Base-by-base conservation (phyloP, 2,329 filamentous ascomycete genomes). In the Seiridium cupressi region DNA sequence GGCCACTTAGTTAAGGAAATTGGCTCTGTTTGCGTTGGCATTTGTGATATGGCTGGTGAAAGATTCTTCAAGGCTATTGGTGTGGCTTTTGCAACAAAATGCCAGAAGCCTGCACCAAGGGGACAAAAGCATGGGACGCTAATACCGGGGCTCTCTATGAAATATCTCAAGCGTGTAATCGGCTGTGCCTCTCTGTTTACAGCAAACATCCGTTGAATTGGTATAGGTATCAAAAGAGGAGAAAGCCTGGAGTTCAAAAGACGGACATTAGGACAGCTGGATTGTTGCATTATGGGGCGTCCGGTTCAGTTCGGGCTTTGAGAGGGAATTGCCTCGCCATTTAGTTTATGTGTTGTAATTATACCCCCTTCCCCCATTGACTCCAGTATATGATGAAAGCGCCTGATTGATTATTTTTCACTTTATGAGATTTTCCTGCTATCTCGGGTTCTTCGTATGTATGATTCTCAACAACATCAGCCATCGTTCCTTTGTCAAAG, bases 1-100 rank as follows among this genome's bases (percentile, higher is more conserved):
- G 6, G 35, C 56, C 40, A 53, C 53, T 47, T 62, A 62, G 60
- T 59, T 57, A 48, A 60, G 55, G 55, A 48, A 58, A 9, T 57
- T 56, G 40, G 51, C 51, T 55, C 36, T 42, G 36, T 32, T 55
- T 31, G 51, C 38, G 51, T 44, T 55, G n/a, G 49, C 49, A n/a
- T 32, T 38, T n/a, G 11, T 36, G 31, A 7, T 53, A 34, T 53
- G 49, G 32, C 18, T 53, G 49, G 9, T 53, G 31, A 53, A 13
- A 35, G 49, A 53, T 34, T 4, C n/a, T 35, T 31, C 49, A 8
- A 53, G n/a, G 49, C 18, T 53, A 6, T n/a, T 38, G 35, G 49
- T 35, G 32, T 53, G 49, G 49, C 18, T 53, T 38, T 13, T 38
- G 18, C 18, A 26, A 26, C 18, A 26, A 26, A 26, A 26, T 26